phyloP scores from a whole-genome alignment of 2,329 filamentous ascomycete species.

The Cladophialophora exuberans region DNA sequence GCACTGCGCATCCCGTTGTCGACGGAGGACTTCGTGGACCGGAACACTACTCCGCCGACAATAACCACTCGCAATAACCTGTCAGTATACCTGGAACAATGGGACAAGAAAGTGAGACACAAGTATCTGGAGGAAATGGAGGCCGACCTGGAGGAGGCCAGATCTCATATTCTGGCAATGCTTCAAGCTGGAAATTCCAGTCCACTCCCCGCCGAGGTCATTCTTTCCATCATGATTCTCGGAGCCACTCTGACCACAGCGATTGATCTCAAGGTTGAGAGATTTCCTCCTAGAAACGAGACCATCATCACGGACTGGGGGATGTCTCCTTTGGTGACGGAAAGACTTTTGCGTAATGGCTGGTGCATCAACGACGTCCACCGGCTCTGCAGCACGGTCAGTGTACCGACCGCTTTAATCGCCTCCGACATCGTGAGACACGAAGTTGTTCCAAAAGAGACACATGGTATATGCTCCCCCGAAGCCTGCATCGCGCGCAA shows the following conservation, averaged over 20 bases:
- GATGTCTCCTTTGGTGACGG: not conserved
- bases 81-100: not conserved
- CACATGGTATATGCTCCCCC: not conserved
- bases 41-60: not conserved
- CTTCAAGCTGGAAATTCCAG: not conserved
- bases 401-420: slow-evolving; percentile 5
- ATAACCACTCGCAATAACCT: not conserved
- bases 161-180: not conserved
- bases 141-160: slow-evolving; percentile 13
- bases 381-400: slow-evolving; percentile 5
- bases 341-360: not conserved
- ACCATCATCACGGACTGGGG: slow-evolving; percentile 12
- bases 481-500: slow-evolving; percentile 9
- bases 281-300: slow-evolving; percentile 7
- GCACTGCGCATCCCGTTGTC: slow-evolving; percentile 1
- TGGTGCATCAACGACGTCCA: slow-evolving; percentile 15
- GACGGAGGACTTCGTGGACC: slow-evolving; percentile 6
- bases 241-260: slow-evolving; percentile 5
- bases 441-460: slow-evolving; percentile 2
- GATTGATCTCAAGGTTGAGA: slow-evolving; percentile 10
- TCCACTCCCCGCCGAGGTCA: slow-evolving; percentile 1
- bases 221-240: slow-evolving; percentile 14
- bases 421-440: not conserved
- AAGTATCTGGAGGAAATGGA: slow-evolving; percentile 2
- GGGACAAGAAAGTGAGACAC: slow-evolving; percentile 1